Evolutionary conservation across 495 filamentous ascomycete genomes (phyloP).

Genomic region (Penicillium chermesinum): DNA sequence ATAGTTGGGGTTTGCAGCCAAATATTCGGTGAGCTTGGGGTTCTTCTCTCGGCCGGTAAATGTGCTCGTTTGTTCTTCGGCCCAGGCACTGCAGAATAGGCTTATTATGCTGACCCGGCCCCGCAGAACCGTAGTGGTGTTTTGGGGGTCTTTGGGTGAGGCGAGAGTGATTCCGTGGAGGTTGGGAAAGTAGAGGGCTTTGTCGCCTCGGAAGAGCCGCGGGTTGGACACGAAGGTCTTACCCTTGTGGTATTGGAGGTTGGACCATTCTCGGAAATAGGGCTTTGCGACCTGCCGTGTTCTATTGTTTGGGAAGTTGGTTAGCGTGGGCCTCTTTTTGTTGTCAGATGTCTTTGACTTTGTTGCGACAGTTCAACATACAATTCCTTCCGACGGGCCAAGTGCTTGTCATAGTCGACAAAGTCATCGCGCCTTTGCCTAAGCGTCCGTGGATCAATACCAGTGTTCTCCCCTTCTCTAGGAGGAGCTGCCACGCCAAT

Average conservation of each 20-base stretch:
- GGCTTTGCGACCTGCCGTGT: constrained; percentile 61
- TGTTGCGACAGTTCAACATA: constrained; percentile 27
- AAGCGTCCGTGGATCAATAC: constrained; percentile 62
- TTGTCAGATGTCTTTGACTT: neutral
- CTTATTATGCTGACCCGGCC: constrained; percentile 72
- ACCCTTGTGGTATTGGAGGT: constrained; percentile 73
- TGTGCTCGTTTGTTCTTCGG: constrained; percentile 66
- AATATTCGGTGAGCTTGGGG: constrained; percentile 52
- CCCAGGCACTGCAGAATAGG: constrained; percentile 80
- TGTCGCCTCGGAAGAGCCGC: constrained; percentile 66
- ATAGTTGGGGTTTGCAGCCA: constrained; percentile 33
- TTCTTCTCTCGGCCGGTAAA: constrained; percentile 59
- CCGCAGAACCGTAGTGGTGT: constrained; percentile 68
- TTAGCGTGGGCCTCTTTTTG: no score
- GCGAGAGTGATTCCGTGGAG: constrained; percentile 70
- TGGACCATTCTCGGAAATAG: constrained; percentile 91
- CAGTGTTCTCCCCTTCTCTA: constrained; percentile 69
- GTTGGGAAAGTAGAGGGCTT: constrained; percentile 90
- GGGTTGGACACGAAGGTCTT: constrained; percentile 83
- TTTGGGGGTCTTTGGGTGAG: constrained; percentile 39
- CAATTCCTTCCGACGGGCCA: constrained; percentile 66
- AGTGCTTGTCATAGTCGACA: constrained; percentile 76
- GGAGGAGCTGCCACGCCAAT: constrained; percentile 77
- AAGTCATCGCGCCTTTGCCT: constrained; percentile 73
- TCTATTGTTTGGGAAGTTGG: constrained; percentile 20